Base-by-base conservation (phyloP, 495 filamentous ascomycete species). In the Penicillium canescens region DNA sequence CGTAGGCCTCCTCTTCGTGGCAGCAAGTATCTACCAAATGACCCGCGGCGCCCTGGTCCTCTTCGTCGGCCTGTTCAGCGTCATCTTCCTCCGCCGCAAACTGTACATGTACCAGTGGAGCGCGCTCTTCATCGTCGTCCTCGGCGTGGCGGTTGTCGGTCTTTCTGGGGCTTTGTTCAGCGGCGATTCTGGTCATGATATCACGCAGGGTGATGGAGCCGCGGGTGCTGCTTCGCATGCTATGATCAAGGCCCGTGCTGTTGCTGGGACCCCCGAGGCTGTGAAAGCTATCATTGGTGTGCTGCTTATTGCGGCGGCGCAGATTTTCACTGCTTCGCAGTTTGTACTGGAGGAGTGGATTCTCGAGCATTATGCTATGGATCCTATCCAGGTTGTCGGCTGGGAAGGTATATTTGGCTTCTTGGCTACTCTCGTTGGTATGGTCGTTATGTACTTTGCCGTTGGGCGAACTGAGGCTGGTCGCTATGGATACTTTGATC, bases 361-460 rank as follows among this genome's bases (percentile, higher is more conserved):
- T 42, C 78, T 98, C 21, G 91, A 98, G 73, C 81, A 89, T 53
- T 96, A 95, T 40, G 82, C 82, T 8, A 86, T 98, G 65, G 90
- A 95, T 57, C 91, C 94, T 0, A 80, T 98, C 38, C 84, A 87
- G 57, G 90, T 96, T 35, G 93, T 98, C 4, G 95, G 92, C 16
- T 98, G 92, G 92, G 94, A 98, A 68, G 94, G 94, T 18, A 53
- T 93, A 10, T 98, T 96, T 62, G 94, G 94, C 2, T 94, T 98
- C 61, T 59, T 76, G n/a, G 85, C 92, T 28, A 98, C 94, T 6
- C 62, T 90, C 35, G 52, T 92, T 16, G 86, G 76, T 26, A 96
- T 96, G 86, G 65, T 91, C 8, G 76, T 95, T 16, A 62, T 96
- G 66, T 89, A 98, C 67, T 65, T 90, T 23, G 72, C 78, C 8